These are phyloP conservation scores for Geranium incanum DNA, from an alignment of 441 rosid genomes.

Conservation along the genomic window DNA sequence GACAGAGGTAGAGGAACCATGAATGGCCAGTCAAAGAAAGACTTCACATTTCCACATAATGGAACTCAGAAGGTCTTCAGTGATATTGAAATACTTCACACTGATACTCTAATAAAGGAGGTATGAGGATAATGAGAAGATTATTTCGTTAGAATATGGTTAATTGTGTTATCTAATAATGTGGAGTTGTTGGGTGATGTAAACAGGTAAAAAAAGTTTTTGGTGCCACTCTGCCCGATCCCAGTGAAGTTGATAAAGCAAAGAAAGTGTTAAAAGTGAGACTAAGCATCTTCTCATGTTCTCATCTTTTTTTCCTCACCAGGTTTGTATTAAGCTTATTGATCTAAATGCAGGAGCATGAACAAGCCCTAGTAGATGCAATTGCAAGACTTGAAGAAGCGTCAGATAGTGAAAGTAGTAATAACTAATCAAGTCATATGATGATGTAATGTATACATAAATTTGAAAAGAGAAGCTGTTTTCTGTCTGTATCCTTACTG, in stretches of 20 bases:
- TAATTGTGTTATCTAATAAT: slow-evolving; percentile 10
- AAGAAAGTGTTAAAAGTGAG: slow-evolving; percentile 80
- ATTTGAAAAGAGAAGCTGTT: slow-evolving; percentile 21
- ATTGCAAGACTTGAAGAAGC: slow-evolving; percentile 92
- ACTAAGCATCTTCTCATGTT: neutral
- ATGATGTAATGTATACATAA: too few species aligned
- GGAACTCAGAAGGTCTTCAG: slow-evolving; percentile 72
- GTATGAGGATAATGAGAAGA: slow-evolving; percentile 30
- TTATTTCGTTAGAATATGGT: slow-evolving; percentile 1
- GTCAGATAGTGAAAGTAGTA: slow-evolving; percentile 97
- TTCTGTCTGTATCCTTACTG: slow-evolving; percentile 31
- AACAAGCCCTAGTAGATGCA: slow-evolving; percentile 78
- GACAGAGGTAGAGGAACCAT: slow-evolving; percentile 86
- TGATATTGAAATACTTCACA: slow-evolving; percentile 83
- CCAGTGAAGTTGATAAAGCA: slow-evolving; percentile 73
- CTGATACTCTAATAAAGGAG: slow-evolving; percentile 84
- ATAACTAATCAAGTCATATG: slow-evolving; percentile 37
- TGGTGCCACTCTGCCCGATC: slow-evolving; percentile 61
- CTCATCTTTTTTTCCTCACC: neutral
- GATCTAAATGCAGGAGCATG: slow-evolving; percentile 64
- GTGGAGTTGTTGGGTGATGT: slow-evolving; percentile 7
- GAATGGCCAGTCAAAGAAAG: slow-evolving; percentile 51
- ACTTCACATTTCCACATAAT: slow-evolving; percentile 49
- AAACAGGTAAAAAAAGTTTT: slow-evolving; percentile 87
- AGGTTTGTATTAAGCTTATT: slow-evolving; percentile 11